Base-by-base conservation (phyloP, 1,139 yeast species). In the Scheffersomyces stambukii region DNA sequence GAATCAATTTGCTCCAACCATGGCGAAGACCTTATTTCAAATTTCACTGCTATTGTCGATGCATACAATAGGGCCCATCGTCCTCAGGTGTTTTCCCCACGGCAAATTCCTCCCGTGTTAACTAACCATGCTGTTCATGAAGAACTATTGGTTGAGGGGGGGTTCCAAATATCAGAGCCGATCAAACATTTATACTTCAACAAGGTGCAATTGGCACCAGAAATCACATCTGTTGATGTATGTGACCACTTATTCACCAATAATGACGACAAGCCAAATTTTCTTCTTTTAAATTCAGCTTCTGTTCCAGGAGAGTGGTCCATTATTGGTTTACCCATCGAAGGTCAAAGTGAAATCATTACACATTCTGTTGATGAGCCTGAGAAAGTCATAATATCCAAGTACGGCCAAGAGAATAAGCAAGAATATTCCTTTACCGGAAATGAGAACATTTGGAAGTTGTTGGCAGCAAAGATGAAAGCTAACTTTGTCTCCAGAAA, bases 221-320 rank as follows among this genome's bases (percentile, higher is more conserved):
- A 36, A 0, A 36, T 60, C 2, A 35, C 39, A 11, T 57, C 71
- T 1, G 42, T 75, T 5, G 70, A 67, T 24, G 47, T 81, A 3
- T 77, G 88, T 49, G 81, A 80, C 25, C 39, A 46, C 29, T 42
- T 57, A 3, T 37, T 49, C 13, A 30, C 41, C 1, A 33, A 37
- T 5, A 39, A 36, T 0, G 34, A 38, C 3, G 29, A 39, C 4
- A 29, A 40, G 11, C n/a, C n/a, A n/a, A 73, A 77, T 25, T 76
- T 81, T 38, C 48, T 78, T 6, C 55, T 84, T 8, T 62, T 85
- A 22, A 81, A 84, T 45, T 82, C 94, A 1, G 91, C 93, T 0
- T 69, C 88, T 0, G 47, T 58, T 8, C 95, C 95, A 0, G 96
- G 97, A 0, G 70, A 78, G 36, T 86, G 94, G 91, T 78, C 95